These are phyloP conservation scores for Holtermannia corniformis DNA, from an alignment of 768 basidiomycete genomes.

Conservation along the genomic window DNA sequence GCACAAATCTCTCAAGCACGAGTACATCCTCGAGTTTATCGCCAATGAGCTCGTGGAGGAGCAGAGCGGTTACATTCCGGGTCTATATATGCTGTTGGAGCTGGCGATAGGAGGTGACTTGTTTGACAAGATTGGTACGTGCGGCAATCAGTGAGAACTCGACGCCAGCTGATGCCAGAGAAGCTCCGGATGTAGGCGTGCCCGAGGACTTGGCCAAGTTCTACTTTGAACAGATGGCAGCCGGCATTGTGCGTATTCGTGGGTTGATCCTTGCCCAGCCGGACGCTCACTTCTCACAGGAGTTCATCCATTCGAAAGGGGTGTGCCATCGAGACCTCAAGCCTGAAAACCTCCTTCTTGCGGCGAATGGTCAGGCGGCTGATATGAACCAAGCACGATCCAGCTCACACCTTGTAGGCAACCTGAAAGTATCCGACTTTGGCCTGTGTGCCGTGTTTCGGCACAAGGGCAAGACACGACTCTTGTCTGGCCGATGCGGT, in stretches of 20 bases:
- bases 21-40: slow-evolving; percentile 72
- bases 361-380: slow-evolving; percentile 53
- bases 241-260: slow-evolving; percentile 59
- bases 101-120: slow-evolving; percentile 87
- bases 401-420: slow-evolving; percentile 13
- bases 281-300: slow-evolving; percentile 44
- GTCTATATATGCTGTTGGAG: slow-evolving; percentile 86
- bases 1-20: slow-evolving; percentile 67
- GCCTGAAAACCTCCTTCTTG: slow-evolving; percentile 87
- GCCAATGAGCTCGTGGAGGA: slow-evolving; percentile 65
- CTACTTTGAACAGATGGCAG: slow-evolving; percentile 76
- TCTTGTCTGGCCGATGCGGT: slow-evolving; percentile 73
- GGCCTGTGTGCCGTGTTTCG: slow-evolving; percentile 84
- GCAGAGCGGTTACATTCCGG: slow-evolving; percentile 53
- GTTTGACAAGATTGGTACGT: slow-evolving; percentile 94
- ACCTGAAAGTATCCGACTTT: slow-evolving; percentile 90
- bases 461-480: slow-evolving; percentile 71
- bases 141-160: neutral
- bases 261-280: slow-evolving; percentile 1
- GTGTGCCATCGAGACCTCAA: slow-evolving; percentile 96
- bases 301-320: slow-evolving; percentile 76
- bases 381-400: neutral
- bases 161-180: neutral
- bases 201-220: slow-evolving; percentile 77
- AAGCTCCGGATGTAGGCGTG: slow-evolving; percentile 84